Evolutionary conservation across 73 alveolate species (phyloP).

Genomic region (Loxodes magnus): DNA sequence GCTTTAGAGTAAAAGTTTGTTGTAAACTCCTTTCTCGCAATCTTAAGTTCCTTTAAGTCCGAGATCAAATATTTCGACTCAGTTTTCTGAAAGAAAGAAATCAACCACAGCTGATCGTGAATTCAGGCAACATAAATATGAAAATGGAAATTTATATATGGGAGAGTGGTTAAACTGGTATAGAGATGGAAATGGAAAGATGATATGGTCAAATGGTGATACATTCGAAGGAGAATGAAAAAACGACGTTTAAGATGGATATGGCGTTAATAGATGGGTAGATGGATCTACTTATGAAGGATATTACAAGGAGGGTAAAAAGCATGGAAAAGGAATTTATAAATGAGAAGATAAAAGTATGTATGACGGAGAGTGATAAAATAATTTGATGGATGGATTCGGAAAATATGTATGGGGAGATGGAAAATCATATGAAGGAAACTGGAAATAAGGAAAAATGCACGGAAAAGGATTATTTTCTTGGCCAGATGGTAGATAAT

Average conservation of each 20-base stretch:
- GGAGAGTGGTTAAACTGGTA: too few relatives aligned
- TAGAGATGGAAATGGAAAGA: neutral
- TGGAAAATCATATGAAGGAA: slow-evolving; percentile 4
- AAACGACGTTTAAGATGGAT: slow-evolving; percentile 47
- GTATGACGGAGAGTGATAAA: slow-evolving; percentile 38
- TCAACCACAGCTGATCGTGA: too few relatives aligned
- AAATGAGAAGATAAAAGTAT: slow-evolving; percentile 29
- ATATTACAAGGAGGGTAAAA: slow-evolving; percentile 12
- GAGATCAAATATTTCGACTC: too few relatives aligned
- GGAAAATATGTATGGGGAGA: slow-evolving; percentile 6
- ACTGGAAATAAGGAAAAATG: neutral
- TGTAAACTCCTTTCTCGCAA: too few relatives aligned
- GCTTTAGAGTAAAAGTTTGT: too few relatives aligned
- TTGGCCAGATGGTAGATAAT: slow-evolving; percentile 31
- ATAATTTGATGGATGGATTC: slow-evolving; percentile 35
- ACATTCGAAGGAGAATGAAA: slow-evolving; percentile 41
- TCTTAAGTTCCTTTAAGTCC: too few relatives aligned
- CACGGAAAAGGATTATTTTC: slow-evolving; percentile 52
- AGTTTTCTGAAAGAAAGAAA: too few relatives aligned
- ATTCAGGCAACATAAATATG: too few relatives aligned
- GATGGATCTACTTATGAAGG: slow-evolving; percentile 47
- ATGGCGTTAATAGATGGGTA: slow-evolving; percentile 38
- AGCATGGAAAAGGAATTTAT: slow-evolving; percentile 37
- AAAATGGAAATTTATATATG: too few relatives aligned
- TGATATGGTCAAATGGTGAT: neutral